These are phyloP conservation scores for Diaporthe velutina DNA, from an alignment of 2,329 filamentous ascomycete species.

Conservation along the genomic window DNA sequence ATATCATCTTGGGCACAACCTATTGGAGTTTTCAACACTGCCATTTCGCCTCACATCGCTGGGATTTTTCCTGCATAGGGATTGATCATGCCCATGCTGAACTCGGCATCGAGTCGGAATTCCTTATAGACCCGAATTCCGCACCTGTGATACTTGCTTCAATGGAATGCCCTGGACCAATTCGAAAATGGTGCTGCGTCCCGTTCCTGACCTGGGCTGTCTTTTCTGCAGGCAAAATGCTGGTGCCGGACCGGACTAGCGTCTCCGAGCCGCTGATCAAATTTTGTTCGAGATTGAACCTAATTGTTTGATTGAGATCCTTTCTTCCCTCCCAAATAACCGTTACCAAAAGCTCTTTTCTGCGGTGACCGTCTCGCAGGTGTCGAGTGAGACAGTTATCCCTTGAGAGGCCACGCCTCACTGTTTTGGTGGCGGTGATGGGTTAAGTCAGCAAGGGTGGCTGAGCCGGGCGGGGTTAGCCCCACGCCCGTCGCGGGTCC, in stretches of 20 bases:
- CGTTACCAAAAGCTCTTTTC: not conserved
- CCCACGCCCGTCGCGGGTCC: not conserved
- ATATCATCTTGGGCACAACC: too few species aligned
- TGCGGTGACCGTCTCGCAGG: not conserved
- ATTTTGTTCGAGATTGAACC: not conserved
- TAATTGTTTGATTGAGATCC: not conserved
- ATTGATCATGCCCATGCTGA: too few species aligned
- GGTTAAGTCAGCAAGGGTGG: not conserved
- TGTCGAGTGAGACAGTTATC: not conserved
- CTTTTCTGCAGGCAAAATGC: not conserved
- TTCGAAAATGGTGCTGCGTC: too few species aligned
- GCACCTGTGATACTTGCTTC: too few species aligned
- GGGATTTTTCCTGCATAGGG: too few species aligned
- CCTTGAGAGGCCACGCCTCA: not conserved
- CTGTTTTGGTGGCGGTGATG: not conserved
- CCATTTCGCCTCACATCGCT: too few species aligned
- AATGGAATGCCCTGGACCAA: too few species aligned
- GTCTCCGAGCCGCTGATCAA: not conserved
- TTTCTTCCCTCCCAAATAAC: not conserved
- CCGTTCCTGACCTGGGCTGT: too few species aligned
- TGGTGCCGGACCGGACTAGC: not conserved
- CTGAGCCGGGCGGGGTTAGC: not conserved
- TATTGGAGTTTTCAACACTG: too few species aligned
- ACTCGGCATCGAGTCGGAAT: too few species aligned
- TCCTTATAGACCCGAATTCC: too few species aligned